Base-by-base conservation (phyloP, 768 basidiomycete species). In the Auriscalpium vulgare region DNA sequence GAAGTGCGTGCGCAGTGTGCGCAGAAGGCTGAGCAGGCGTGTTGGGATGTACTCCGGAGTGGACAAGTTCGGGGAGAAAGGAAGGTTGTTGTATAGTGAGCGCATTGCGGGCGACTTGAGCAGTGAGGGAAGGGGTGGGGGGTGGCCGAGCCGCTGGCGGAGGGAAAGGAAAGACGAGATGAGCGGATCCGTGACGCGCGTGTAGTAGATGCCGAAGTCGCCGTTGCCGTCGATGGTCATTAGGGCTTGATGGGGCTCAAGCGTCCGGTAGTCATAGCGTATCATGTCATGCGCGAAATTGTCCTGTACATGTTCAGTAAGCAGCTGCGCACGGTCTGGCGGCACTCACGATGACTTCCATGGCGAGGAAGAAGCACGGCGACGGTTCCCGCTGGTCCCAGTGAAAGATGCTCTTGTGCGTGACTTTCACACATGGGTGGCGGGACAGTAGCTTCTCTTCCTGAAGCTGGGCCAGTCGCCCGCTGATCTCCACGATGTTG, bases 281-380 rank as follows among this genome's bases (percentile, higher is more conserved):
- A 99, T 79, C 63, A 95, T 78, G 66, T 99, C 97, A 67, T 98
- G 95, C 1, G 93, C 87, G 63, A 97, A 95, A 69, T 99, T 99
- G 71, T 98, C 95, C 88, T 92, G 53, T 5, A 54, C 11, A 36
- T 35, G 5, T 43, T 55, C 40, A 36, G 46, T 48, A 50, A 36
- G 34, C 10, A 14, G 14, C 13, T 43, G 40, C 14, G 40, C 40
- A 17, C 8, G 14, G 40, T 6, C 13, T 13, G 40, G 17, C 40
- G 47, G 51, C 17, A 80, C 89, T 74, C 69, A 94, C 91, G 55
- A 97, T 80, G 37, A 99, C 97, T 74, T 99, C 97, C 77, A 97
- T 81, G 2, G 93, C 95, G 21, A 99, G 69, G 64, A 99, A 86
- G 69, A 88, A 97, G 70, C 95, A 97, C 40, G 92, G 89, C 3